Base-by-base conservation (phyloP, 345 rosid species). In the Draba incana region DNA sequence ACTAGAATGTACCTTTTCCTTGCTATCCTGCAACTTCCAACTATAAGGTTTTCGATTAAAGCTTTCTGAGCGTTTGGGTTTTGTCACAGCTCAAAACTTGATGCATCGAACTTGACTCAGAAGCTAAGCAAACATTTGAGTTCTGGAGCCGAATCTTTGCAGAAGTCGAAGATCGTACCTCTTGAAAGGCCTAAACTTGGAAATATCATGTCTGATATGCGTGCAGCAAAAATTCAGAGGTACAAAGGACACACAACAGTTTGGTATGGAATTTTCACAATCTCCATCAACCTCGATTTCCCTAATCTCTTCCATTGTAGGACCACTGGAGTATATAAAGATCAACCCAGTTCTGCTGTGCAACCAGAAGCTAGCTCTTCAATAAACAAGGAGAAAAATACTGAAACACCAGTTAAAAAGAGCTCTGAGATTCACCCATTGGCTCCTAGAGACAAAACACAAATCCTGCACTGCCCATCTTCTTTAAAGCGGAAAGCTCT, bases 401-500 rank as follows among this genome's bases (percentile, higher is more conserved):
- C 15, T 5, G 81, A 83, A 75, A 20, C 65, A 41, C 67, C 51
- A 55, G 68, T 59, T 27, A 75, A 57, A 52, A 68, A 57, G 5
- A 47, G 28, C 74, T 61, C 75, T 58, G 66, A 27, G 57, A 56
- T 28, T 66, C 62, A 47, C 43, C 76, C 55, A 65, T 53, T 82
- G 70, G 64, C 67, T 77, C 69, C 57, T 35, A 78, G 65, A 30
- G 63, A 70, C 33, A 74, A 80, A 74, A 82, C 54, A 52, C 77
- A 74, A 70, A 55, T 69, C 14, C 72, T 69, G 46, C 54, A 3
- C 16, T 75, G 62, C 10, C 78, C 64, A 28, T 51, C 85, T 67
- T 83, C 89, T 56, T 77, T 90, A 61, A 94, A 94, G 71, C 77
- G 99, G 56, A 90, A 90, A 85, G 77, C 71, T 43, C 62, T 30